Evolutionary conservation across 352 stramenopile genomes (phyloP), one percentile per base, ranked within the genome.

Genomic region (Peronosclerospora sorghi): DNA sequence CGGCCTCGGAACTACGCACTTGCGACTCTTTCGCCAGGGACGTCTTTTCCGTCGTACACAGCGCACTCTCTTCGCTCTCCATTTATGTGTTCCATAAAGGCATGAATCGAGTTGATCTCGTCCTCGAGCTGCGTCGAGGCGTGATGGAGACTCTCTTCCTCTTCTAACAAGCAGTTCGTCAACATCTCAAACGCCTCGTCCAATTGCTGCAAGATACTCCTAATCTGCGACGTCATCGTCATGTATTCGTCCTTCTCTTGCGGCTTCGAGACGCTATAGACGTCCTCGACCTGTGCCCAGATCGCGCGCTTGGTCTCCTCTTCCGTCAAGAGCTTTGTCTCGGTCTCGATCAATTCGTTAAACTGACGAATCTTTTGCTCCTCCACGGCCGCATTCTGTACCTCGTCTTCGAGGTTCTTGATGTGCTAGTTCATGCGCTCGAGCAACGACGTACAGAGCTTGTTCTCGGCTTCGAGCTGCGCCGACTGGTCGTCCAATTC

Each of bases 201-300:
- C 39, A 92, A 61, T 59, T 92, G 80, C 56, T 87, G 77, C 21
- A 92, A 59, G 39, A 92, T 49, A 19, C 75, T 84, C 40, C 80
- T 76, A 57, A 92, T 92, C 59, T 92, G 80, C 27, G 74, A 88
- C 34, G 80, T 92, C 80, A 92, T 92, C 80, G 90, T 92, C 80
- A 92, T 90, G 58, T 92, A 76, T 58, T 92, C 77, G 38, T 92
- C 80, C 71, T 92, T 90, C 62, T 90, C 80, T 58, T 92, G 80
- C 14, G 73, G 37, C 64, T 88, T 90, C 8, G 68, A 64, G 9
- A 86, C 58, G 37, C 64, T 81, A 65, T 92, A 92, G 32, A 92
- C 80, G 41, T 88, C 69, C 48, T 92, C 77, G 8, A 92, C 67
- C 53, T 87, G 64, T 0, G 76, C 77, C 80, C 80, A 92, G 35